Conservation (phyloP, 208 protist species). For the Leishmania amazonensis region DNA sequence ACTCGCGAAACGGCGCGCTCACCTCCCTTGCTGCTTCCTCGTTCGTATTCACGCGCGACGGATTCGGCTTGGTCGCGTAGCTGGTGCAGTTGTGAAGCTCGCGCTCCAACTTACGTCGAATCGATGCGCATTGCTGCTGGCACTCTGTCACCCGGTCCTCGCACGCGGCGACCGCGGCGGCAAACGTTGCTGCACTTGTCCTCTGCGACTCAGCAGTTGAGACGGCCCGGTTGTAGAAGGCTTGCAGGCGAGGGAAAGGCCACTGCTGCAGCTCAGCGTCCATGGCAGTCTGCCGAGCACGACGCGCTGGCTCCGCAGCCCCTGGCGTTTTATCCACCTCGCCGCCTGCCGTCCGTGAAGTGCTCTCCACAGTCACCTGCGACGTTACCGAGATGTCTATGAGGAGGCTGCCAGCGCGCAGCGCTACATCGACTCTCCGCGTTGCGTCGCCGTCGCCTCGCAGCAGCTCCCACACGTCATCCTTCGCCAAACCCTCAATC, state of each 20-base stretch:
- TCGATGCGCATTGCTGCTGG: conserved; percentile 7
- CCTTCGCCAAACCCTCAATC: conserved; percentile 16
- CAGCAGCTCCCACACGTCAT: conserved; percentile 30
- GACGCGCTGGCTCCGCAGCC: not conserved
- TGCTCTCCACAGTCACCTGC: not conserved
- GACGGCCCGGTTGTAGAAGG: conserved; percentile 16
- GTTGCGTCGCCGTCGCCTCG: not conserved
- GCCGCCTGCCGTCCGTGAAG: not conserved
- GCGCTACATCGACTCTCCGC: conserved; percentile 5
- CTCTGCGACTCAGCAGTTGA: not conserved
- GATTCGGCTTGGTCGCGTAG: not conserved
- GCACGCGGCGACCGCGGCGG: not conserved
- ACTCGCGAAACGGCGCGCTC: conserved; percentile 4
- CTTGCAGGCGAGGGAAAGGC: conserved; percentile 23
- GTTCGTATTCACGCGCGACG: not conserved
- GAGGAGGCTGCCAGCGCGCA: conserved; percentile 30
- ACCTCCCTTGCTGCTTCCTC: not conserved
- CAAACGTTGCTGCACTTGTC: not conserved
- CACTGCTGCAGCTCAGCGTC: conserved; percentile 13
- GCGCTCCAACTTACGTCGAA: not conserved
- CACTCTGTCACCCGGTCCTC: not conserved
- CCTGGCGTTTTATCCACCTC: too few species aligned
- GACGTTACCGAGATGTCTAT: conserved; percentile 18
- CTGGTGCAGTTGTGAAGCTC: not conserved
- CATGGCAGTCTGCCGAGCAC: not conserved